Evolutionary conservation across 495 filamentous ascomycete genomes (phyloP), one percentile per base, ranked within the genome.

Genomic region (Penicillium antarcticum): DNA sequence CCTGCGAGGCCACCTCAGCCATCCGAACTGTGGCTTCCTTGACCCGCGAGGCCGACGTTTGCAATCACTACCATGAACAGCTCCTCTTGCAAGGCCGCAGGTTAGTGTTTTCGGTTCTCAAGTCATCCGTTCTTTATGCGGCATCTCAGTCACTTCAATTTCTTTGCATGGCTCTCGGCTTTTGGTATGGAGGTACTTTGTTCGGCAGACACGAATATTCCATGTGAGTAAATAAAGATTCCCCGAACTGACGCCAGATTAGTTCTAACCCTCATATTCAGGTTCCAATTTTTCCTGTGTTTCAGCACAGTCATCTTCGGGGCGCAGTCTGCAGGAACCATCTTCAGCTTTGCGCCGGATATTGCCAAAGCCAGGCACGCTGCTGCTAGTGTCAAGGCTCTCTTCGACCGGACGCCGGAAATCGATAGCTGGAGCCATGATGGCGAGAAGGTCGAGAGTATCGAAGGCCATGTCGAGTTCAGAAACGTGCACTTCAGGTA

Each of bases 11-110:
- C 18, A 91, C 90, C 23, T 84, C 83, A 9, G 88, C 90, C 9
- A 95, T 96, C 59, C 86, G 89, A 21, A 96, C 90, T 21, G 89
- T 96, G 26, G 91, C 91, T n/a, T 86, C 85, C 21, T 74, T 96
- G 31, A 92, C 88, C 1, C 78, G 89, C 33, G 91, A 96, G 66
- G 62, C 74, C 0, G 88, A 95, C 58, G 90, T 96, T 5, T 77
- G 86, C 70, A 17, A 72, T 82, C n/a, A n/a, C 34, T 97, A 97
- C 65, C 84, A 82, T 48, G 51, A 64, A 3, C 79, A 85, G 50
- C 73, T 95, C 23, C 76, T 74, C 6, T 58, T 65, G 5, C 88
- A 94, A 58, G 74, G 70, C 12, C 66, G 67, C 24, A 73, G 74
- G 21, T 85, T 80, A 31, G 60, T 94, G 46, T 63, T 74, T 5